A percentile compares a stretch with the other conserved stretches of the same genome.
Conservation (phyloP, 2,329 filamentous ascomycete species). For the Blumeria hordei region DNA sequence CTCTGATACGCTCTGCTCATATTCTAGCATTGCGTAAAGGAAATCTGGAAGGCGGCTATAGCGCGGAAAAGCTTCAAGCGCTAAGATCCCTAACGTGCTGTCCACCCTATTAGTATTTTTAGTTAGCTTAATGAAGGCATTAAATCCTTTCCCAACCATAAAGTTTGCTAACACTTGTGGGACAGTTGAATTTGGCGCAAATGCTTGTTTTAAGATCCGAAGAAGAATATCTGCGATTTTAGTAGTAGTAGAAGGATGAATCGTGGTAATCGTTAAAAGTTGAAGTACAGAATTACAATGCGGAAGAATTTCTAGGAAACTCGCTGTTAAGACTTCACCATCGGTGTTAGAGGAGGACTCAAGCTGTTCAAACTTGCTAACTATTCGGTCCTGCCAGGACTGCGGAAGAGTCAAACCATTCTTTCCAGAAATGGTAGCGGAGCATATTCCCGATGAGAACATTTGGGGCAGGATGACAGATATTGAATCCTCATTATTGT, state of each 20-base stretch:
- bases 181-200: constrained; percentile 33
- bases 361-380: constrained; percentile 40
- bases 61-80: constrained; percentile 39
- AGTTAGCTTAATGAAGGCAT: constrained; percentile 43
- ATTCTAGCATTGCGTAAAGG: constrained; percentile 34
- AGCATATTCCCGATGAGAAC: constrained; percentile 28
- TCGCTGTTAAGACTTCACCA: constrained; percentile 31
- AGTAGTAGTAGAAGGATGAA: constrained; percentile 41
- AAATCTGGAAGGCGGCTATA: constrained; percentile 44
- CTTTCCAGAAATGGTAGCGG: constrained; percentile 23
- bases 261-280: constrained; percentile 33
- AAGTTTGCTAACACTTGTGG: constrained; percentile 43
- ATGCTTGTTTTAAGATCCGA: constrained; percentile 37
- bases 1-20: constrained; percentile 18
- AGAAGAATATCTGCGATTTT: constrained; percentile 41
- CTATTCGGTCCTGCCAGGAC: constrained; percentile 50
- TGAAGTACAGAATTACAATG: constrained; percentile 44
- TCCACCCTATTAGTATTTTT: constrained; percentile 33
- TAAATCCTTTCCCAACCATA: constrained; percentile 51
- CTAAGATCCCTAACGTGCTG: constrained; percentile 33
- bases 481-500: constrained; percentile 38
- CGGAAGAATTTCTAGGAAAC: constrained; percentile 33
- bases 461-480: constrained; percentile 45
- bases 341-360: constrained; percentile 31
- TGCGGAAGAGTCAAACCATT: constrained; percentile 34